A percentile compares a stretch with the other conserved stretches of the same genome.
These are phyloP conservation scores for Bruguiera hainesii DNA, from an alignment of 441 rosid genomes.

Conservation along the genomic window DNA sequence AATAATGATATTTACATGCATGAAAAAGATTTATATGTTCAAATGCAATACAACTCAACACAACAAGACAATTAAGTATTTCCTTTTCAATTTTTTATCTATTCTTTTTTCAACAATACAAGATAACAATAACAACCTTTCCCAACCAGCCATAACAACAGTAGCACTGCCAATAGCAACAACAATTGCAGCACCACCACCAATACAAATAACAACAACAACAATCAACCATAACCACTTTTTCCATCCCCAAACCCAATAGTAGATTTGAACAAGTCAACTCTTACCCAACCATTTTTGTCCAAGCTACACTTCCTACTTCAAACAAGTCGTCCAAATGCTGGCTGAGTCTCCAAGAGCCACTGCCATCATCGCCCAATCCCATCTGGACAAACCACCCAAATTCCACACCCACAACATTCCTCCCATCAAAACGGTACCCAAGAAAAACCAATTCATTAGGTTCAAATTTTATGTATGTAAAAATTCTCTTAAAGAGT, in stretches of 20 bases:
- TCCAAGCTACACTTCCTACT: constrained; percentile 79
- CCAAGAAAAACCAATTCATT: constrained; percentile 44
- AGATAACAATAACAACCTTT: constrained; percentile 27
- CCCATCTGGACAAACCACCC: constrained; percentile 33
- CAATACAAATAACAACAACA: constrained; percentile 22
- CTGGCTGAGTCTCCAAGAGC: constrained; percentile 73
- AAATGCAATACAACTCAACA: too few species aligned
- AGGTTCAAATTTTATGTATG: constrained; percentile 72
- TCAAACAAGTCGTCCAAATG: constrained; percentile 97
- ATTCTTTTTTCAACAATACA: constrained; percentile 22
- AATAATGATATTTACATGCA: too few species aligned
- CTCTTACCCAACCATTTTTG: constrained; percentile 93
- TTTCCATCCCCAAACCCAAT: constrained; percentile 39
- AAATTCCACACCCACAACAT: constrained; percentile 32
- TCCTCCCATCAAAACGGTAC: constrained; percentile 47
- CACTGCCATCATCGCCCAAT: constrained; percentile 29
- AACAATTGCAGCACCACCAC: constrained; percentile 30
- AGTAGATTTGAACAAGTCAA: constrained; percentile 64
- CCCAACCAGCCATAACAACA: constrained; percentile 42
- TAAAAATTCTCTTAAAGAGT: constrained; percentile 19
- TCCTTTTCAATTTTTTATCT: too few species aligned
- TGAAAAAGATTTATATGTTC: too few species aligned
- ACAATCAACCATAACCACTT: constrained; percentile 20
- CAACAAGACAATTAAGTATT: too few species aligned
- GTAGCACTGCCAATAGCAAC: constrained; percentile 24